Evolutionary conservation across 1,284 basidiomycete species (phyloP).

Genomic region (Sporisorium sorghi): DNA sequence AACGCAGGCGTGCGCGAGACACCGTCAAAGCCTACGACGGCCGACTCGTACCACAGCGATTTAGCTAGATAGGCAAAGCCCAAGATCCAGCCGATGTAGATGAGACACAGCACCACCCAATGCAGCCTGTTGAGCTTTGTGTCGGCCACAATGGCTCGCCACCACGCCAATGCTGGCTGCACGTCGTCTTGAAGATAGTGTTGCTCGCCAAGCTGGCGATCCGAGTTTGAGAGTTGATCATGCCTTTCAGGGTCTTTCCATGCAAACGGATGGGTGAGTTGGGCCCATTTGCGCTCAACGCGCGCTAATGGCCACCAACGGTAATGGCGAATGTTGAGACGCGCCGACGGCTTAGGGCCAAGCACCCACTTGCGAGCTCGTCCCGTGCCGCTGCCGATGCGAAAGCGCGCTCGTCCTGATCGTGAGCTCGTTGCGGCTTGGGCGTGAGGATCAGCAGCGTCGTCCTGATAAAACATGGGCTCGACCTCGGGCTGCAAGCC

Average conservation of each 20-base stretch:
- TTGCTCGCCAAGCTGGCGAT: conserved; percentile 4
- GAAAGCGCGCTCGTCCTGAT: neutral
- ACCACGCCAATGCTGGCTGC: conserved; percentile 30
- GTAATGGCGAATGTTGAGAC: conserved; percentile 53
- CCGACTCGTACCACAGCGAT: conserved; percentile 56
- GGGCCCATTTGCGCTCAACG: conserved; percentile 52
- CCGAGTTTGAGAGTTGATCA: conserved; percentile 1
- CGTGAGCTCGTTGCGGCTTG: neutral
- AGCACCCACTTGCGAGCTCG: conserved; percentile 25
- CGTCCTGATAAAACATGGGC: conserved; percentile 21
- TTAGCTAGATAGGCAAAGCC: conserved; percentile 56
- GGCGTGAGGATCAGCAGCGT: neutral
- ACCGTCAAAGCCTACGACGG: conserved; percentile 24
- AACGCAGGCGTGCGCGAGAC: conserved; percentile 33
- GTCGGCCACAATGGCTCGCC: conserved; percentile 33
- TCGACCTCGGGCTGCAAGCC: conserved; percentile 25
- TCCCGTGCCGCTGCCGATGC: too few relatives aligned
- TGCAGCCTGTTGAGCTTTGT: conserved; percentile 50
- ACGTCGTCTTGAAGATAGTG: conserved; percentile 12
- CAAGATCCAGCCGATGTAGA: conserved; percentile 61
- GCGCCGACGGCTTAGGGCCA: conserved; percentile 41
- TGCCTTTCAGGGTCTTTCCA: conserved; percentile 45
- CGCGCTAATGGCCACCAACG: conserved; percentile 62
- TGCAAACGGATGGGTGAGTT: conserved; percentile 39
- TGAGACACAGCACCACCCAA: conserved; percentile 50